phyloP scores from a whole-genome alignment of 805 yeast genomes.

The Wickerhamomyces subpelliculosus region DNA sequence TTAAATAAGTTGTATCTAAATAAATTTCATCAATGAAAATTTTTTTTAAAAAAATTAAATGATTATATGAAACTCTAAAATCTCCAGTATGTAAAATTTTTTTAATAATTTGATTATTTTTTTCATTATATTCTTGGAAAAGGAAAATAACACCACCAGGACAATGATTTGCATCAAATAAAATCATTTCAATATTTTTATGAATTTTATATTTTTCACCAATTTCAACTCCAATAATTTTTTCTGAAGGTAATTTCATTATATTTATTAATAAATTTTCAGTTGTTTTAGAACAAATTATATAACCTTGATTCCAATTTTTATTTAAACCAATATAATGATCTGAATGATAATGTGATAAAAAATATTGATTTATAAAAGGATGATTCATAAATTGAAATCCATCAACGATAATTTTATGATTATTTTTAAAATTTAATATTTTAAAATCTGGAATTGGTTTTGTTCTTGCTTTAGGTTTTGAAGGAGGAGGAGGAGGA shows the following conservation, averaged over 20 bases:
- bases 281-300: slow-evolving; percentile 72
- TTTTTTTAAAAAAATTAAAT: slow-evolving; percentile 19
- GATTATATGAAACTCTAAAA: slow-evolving; percentile 60
- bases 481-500: too few species aligned
- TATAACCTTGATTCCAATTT: slow-evolving; percentile 64
- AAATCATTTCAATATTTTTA: slow-evolving; percentile 45
- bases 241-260: slow-evolving; percentile 45
- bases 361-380: slow-evolving; percentile 44
- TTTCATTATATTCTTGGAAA: slow-evolving; percentile 38
- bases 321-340: slow-evolving; percentile 86
- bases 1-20: slow-evolving; percentile 85
- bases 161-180: slow-evolving; percentile 89
- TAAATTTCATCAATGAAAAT: slow-evolving; percentile 53
- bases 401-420: slow-evolving; percentile 58
- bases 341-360: slow-evolving; percentile 88
- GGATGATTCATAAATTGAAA: slow-evolving; percentile 44
- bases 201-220: slow-evolving; percentile 32
- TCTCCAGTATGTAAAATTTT: slow-evolving; percentile 84
- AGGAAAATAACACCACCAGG: slow-evolving; percentile 89
- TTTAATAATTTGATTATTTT: slow-evolving; percentile 21
- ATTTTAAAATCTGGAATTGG: slow-evolving; percentile 45
- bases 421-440: slow-evolving; percentile 31
- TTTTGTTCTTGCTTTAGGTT: slow-evolving; percentile 4
- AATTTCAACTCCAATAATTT: slow-evolving; percentile 35
- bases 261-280: slow-evolving; percentile 45